Base-by-base conservation (phyloP, 2,329 filamentous ascomycete species). In the Aspergillus clavatus region DNA sequence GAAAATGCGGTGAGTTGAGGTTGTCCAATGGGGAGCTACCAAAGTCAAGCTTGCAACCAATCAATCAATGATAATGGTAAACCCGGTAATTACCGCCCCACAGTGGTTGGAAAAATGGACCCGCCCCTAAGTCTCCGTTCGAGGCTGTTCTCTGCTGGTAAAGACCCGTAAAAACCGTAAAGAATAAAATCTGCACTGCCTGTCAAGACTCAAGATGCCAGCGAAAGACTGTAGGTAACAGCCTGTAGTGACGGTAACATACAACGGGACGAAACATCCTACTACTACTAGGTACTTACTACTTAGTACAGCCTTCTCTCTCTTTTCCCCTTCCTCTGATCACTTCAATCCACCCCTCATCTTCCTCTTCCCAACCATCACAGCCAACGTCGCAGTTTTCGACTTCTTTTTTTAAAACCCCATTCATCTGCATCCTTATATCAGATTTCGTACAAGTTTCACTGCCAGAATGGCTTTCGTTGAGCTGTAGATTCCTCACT, bases 401-500 rank as follows among this genome's bases (percentile, higher is more conserved):
- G 47, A 53, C 44, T 43, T 46, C 47, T 23, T 16, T 23, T 12
- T 42, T 11, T 31, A 19, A n/a, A 27, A 27, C 45, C 43, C 52
- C 55, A 51, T 53, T 51, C 52, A 47, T 35, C 40, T n/a, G n/a
- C 51, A 48, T 38, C 57, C 35, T 44, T 5, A 41, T 33, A 45
- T 51, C 64, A 76, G 79, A 81, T 83, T 84, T 83, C 77, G 83
- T 86, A 84, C 82, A 86, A 76, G 77, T 74, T 71, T 84, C 47
- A 51, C 83, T 80, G 81, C 81, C 80, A 81, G 52, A 77, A 73
- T 73, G 83, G 82, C 84, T 78, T 76, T 86, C 84, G 84, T 82
- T 87, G 84, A 85, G 86, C 87, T 91, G 85, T 94, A 89, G 90
- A 88, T 80, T 73, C 80, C 82, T 71, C 83, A 84, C 86, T 89